A percentile compares a stretch with the other conserved stretches of the same genome.
These are phyloP conservation scores for Aspergillus awamori DNA, from an alignment of 2,329 filamentous ascomycete genomes.

Conservation along the genomic window DNA sequence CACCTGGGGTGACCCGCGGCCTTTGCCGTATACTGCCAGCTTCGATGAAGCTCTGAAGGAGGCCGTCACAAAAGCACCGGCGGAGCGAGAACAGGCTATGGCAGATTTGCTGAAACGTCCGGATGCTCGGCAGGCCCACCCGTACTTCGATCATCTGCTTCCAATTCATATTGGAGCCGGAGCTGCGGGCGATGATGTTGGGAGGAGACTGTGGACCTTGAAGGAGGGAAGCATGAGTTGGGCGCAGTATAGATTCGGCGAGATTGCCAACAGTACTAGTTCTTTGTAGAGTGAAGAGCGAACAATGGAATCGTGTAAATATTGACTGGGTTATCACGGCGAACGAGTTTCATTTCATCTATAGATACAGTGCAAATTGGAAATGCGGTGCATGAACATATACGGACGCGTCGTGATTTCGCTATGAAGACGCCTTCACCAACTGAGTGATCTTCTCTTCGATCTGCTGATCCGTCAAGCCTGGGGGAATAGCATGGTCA, in stretches of 20 bases:
- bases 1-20: conserved; percentile 48
- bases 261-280: conserved; percentile 30
- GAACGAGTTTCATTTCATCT: conserved; percentile 37
- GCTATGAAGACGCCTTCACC: conserved; percentile 56
- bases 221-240: conserved; percentile 57
- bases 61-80: conserved; percentile 56
- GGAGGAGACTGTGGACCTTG: conserved; percentile 52
- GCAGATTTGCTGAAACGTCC: conserved; percentile 50
- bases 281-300: conserved; percentile 23
- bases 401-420: conserved; percentile 21
- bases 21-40: conserved; percentile 60
- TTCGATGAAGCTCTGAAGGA: conserved; percentile 72
- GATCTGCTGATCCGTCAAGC: conserved; percentile 70
- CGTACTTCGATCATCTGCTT: conserved; percentile 64
- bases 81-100: conserved; percentile 49
- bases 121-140: conserved; percentile 65
- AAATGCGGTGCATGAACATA: conserved; percentile 32
- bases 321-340: conserved; percentile 14
- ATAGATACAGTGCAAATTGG: conserved; percentile 41
- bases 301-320: conserved; percentile 1
- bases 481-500: conserved; percentile 39
- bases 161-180: conserved; percentile 63
- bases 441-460: conserved; percentile 67
- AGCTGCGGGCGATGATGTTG: conserved; percentile 55
- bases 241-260: conserved; percentile 58